Evolutionary conservation across 305 asterid species (phyloP).

Genomic region (Fraxinus xanthoxyloides): DNA sequence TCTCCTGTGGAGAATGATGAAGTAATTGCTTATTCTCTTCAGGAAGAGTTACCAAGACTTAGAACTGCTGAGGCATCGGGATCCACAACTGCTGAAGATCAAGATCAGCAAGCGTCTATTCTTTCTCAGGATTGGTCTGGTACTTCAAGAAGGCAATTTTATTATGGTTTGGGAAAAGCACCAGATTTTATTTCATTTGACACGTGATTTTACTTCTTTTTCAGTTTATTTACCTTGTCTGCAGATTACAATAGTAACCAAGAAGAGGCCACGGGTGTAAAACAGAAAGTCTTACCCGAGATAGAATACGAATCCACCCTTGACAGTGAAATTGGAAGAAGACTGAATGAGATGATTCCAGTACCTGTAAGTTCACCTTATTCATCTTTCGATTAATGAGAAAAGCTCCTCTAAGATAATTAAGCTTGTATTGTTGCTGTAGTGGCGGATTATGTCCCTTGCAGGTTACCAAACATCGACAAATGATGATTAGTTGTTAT

Average conservation of each 20-base stretch:
- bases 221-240: not conserved
- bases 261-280: not conserved
- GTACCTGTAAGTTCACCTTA: constrained; percentile 62
- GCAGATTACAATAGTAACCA: not conserved
- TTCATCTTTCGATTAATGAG: not conserved
- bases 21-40: constrained; percentile 70
- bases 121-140: constrained; percentile 69
- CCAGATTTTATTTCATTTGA: not conserved
- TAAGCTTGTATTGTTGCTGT: constrained; percentile 1
- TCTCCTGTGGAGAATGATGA: constrained; percentile 63
- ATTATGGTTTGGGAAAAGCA: constrained; percentile 35
- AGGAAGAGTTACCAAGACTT: constrained; percentile 67
- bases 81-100: constrained; percentile 32
- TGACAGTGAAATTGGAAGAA: constrained; percentile 83
- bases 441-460: not conserved
- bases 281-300: constrained; percentile 41
- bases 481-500: not conserved
- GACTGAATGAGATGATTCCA: constrained; percentile 77
- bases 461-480: not conserved
- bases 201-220: not conserved
- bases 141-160: constrained; percentile 39
- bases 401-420: not conserved
- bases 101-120: constrained; percentile 49
- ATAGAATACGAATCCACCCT: constrained; percentile 68
- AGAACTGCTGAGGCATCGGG: constrained; percentile 40